Conservation (phyloP, 140 eudicot species). For the Anethum foeniculum region DNA sequence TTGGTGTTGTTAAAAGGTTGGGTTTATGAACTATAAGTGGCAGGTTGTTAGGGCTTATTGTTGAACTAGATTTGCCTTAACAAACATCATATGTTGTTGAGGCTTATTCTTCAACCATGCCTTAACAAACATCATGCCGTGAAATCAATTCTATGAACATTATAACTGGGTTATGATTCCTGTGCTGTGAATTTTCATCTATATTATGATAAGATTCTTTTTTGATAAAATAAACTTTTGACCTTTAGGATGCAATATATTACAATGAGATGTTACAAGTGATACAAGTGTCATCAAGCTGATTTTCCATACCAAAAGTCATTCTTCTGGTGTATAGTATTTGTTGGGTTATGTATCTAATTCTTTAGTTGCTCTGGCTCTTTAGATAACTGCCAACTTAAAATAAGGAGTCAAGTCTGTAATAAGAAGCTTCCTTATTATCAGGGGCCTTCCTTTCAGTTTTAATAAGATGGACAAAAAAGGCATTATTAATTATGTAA, state of each 20-base stretch:
- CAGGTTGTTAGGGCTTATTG: neutral
- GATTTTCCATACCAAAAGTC: neutral
- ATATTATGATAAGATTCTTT: neutral
- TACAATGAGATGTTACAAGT: neutral
- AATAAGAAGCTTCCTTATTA: neutral
- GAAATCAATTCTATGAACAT: neutral
- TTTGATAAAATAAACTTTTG: neutral
- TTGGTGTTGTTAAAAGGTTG: neutral
- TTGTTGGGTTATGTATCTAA: neutral
- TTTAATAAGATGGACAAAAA: no score
- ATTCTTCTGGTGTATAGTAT: neutral
- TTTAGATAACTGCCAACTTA: neutral
- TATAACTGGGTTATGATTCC: neutral
- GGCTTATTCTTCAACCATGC: neutral
- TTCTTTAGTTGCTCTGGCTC: neutral
- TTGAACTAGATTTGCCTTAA: neutral
- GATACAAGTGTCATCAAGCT: neutral
- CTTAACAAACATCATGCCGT: neutral
- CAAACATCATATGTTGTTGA: neutral
- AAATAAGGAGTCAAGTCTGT: neutral
- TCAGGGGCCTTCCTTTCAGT: neutral
- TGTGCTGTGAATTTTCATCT: neutral
- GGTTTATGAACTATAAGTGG: neutral
- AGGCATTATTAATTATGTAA: neutral
- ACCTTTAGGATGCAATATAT: neutral